Percentiles rank a stretch among this genome's conserved stretches.
Evolutionary conservation across 441 rosid species (phyloP).

Genomic region (Euphorbia schlechtendalii): DNA sequence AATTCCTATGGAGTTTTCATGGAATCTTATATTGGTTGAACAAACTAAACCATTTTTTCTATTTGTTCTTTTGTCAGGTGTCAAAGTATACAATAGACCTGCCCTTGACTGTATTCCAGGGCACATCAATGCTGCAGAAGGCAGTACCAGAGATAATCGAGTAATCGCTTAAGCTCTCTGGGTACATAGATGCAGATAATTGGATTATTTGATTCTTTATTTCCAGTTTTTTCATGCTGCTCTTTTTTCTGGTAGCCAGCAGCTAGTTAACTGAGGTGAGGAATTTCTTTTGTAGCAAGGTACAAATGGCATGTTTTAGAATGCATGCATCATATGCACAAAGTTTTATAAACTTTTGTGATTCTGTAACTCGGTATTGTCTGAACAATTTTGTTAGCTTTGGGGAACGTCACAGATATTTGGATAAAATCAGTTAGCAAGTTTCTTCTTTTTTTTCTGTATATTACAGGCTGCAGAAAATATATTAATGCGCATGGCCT

Average conservation of each 20-base stretch:
- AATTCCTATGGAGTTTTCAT: no score
- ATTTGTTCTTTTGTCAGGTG: slow-evolving; percentile 38
- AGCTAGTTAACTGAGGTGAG: neutral
- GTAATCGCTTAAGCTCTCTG: neutral
- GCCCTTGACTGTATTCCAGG: slow-evolving; percentile 77
- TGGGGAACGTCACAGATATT: no score
- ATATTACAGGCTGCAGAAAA: no score
- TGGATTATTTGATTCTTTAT: neutral
- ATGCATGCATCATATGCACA: slow-evolving; percentile 25
- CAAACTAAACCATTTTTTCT: no score
- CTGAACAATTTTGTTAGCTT: no score
- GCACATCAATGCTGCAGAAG: slow-evolving; percentile 84
- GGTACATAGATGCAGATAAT: neutral
- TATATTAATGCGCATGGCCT: no score
- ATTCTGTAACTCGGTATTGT: no score
- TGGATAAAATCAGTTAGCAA: no score
- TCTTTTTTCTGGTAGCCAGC: no score
- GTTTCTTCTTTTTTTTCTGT: no score
- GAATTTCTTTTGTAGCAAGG: slow-evolving; percentile 3
- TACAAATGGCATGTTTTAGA: slow-evolving; percentile 16
- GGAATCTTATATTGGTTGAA: no score
- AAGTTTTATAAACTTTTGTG: no score
- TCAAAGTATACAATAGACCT: slow-evolving; percentile 52
- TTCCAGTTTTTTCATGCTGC: neutral
- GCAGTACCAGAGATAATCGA: slow-evolving; percentile 34